Percentiles rank a stretch among this genome's conserved stretches.
Evolutionary conservation across 306 rosid genomes (phyloP).

Genomic region (Abrus precatorius): DNA sequence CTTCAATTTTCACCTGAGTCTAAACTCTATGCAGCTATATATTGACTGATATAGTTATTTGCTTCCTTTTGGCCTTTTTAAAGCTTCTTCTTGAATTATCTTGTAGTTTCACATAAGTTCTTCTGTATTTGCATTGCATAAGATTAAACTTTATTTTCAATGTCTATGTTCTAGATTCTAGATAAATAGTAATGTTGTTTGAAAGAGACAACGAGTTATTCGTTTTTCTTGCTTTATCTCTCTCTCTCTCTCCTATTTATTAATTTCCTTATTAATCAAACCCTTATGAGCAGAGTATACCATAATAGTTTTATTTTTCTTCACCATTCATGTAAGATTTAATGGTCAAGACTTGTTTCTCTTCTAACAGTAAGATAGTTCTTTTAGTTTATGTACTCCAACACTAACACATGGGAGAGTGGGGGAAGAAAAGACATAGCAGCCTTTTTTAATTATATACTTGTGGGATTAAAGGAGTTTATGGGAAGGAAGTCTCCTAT

Average conservation of each 20-base stretch:
- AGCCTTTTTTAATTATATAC: neutral
- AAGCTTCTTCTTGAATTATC: constrained; percentile 21
- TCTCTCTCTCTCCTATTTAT: neutral
- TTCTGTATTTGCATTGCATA: neutral
- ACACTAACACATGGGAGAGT: neutral
- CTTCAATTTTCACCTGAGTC: neutral
- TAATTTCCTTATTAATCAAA: neutral
- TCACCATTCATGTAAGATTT: neutral
- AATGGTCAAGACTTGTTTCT: neutral
- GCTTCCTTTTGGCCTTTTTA: neutral
- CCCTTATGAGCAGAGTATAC: neutral
- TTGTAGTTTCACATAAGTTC: neutral
- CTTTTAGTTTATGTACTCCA: neutral
- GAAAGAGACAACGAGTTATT: neutral
- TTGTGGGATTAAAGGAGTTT: neutral
- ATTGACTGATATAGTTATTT: neutral
- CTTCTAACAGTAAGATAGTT: neutral
- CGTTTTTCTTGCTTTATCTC: neutral
- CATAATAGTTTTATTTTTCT: neutral
- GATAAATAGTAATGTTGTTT: neutral
- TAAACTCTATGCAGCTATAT: neutral
- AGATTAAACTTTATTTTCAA: constrained; percentile 1
- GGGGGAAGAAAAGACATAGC: neutral
- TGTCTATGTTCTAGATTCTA: neutral
- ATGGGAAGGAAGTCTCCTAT: constrained; percentile 9